These are phyloP conservation scores for Chlorella ohadii DNA, from an alignment of 139 green algal species.

Conservation along the genomic window DNA sequence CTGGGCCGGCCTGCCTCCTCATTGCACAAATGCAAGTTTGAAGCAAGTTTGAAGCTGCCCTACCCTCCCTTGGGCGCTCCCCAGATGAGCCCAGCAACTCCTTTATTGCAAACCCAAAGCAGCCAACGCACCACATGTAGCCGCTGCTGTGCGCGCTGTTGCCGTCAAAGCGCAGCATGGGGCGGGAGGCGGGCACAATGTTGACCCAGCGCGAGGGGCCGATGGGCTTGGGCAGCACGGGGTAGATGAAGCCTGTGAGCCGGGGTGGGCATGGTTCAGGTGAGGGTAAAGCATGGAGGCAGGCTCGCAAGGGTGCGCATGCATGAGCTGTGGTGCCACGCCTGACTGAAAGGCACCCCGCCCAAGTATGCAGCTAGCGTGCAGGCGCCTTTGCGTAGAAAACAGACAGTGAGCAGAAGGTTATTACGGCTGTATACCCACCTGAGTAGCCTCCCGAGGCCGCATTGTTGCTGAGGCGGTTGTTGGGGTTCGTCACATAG, in stretches of 20 bases:
- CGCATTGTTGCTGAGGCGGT: conserved; percentile 62
- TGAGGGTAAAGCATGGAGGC: no score
- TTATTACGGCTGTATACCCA: background rate
- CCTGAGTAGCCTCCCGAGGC: conserved; percentile 64
- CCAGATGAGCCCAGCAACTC: no score
- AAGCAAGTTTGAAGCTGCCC: background rate
- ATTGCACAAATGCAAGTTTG: no score
- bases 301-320: no score
- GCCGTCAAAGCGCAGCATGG: conserved; percentile 53
- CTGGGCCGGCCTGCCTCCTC: no score
- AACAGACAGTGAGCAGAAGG: no score
- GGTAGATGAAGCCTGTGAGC: conserved; percentile 67
- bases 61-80: no score
- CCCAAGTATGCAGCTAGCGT: no score
- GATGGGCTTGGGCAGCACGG: conserved; percentile 50
- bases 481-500: conserved; percentile 69
- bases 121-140: conserved; percentile 26
- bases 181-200: conserved; percentile 37
- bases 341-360: no score
- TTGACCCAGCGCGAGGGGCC: conserved; percentile 1
- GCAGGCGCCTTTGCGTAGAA: no score
- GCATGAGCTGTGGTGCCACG: no score
- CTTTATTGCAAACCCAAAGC: background rate
- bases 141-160: conserved; percentile 64
- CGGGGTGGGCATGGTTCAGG: no score